A percentile compares a stretch with the other conserved stretches of the same genome.
phyloP scores from a whole-genome alignment of 768 basidiomycete species.

The Daedaleopsis nitida region DNA sequence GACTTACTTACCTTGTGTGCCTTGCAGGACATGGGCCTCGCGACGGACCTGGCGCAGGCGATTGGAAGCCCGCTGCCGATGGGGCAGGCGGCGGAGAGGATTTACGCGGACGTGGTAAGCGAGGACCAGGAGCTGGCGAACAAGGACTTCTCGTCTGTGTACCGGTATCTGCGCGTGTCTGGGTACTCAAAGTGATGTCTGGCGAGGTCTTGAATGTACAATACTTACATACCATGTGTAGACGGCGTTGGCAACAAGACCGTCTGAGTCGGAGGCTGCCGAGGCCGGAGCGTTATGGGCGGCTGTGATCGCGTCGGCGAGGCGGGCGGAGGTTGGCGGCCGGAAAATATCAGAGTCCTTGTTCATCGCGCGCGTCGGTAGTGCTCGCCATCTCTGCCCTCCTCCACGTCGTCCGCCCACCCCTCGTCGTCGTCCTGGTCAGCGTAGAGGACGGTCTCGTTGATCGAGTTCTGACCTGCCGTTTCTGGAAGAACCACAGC shows the following conservation, averaged over 20 bases:
- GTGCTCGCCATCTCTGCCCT: conserved; percentile 1
- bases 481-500: conserved; percentile 14
- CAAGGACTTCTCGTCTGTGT: conserved; percentile 85
- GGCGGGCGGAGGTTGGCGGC: background rate
- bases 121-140: conserved; percentile 58
- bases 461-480: conserved; percentile 12
- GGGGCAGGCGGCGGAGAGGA: conserved; percentile 58
- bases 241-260: background rate
- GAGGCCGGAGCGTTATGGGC: background rate
- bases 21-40: conserved; percentile 81
- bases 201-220: background rate
- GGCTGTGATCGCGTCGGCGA: background rate
- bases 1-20: conserved; percentile 12
- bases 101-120: conserved; percentile 61
- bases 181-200: conserved; percentile 17
- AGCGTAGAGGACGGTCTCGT: conserved; percentile 9
- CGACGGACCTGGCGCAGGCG: conserved; percentile 59
- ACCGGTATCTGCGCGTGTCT: conserved; percentile 53
- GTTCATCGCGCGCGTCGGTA: conserved; percentile 1
- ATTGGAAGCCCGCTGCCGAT: conserved; percentile 59
- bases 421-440: conserved; percentile 4
- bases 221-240: background rate
- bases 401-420: conserved; percentile 1
- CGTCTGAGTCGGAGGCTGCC: too few species aligned
- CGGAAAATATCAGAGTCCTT: background rate